Evolutionary conservation across 208 protist species (phyloP).

Genomic region (Jaenimonas drosophilae): DNA sequence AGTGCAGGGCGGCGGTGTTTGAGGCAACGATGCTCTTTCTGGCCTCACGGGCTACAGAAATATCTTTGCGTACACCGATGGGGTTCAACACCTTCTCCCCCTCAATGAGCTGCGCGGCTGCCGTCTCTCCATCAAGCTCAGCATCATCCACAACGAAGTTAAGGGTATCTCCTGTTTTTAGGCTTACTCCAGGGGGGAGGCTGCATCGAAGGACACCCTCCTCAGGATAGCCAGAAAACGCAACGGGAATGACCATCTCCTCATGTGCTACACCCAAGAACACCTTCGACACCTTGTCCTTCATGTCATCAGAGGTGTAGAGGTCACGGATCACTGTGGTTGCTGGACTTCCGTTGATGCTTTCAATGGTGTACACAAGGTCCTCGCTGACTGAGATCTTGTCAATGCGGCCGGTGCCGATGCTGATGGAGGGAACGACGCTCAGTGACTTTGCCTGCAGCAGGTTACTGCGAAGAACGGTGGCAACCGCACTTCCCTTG

Average conservation of each 20-base stretch:
- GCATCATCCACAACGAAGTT: constrained; percentile 75
- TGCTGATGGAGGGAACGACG: constrained; percentile 66
- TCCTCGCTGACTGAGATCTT: constrained; percentile 21
- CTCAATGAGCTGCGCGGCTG: constrained; percentile 47
- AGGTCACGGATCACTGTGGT: constrained; percentile 53
- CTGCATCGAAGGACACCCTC: constrained; percentile 28
- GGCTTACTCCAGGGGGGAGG: constrained; percentile 18
- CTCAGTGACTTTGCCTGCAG: constrained; percentile 44
- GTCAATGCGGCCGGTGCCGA: constrained; percentile 24
- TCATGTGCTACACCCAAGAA: constrained; percentile 50
- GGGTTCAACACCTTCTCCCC: constrained; percentile 36
- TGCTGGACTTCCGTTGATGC: constrained; percentile 27
- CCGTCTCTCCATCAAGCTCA: constrained; percentile 72
- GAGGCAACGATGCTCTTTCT: constrained; percentile 61
- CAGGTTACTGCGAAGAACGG: constrained; percentile 59
- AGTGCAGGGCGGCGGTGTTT: constrained; percentile 60
- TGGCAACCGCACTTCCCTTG: constrained; percentile 58
- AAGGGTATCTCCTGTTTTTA: constrained; percentile 17
- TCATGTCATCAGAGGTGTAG: constrained; percentile 47
- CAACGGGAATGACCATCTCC: constrained; percentile 42
- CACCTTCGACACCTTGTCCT: constrained; percentile 42
- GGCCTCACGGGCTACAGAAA: constrained; percentile 62
- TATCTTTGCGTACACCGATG: constrained; percentile 53
- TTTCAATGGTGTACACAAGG: constrained; percentile 27
- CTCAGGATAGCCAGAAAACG: constrained; percentile 61